Evolutionary conservation across 306 rosid genomes (phyloP), one percentile per base, ranked within the genome.

Genomic region (Medicago arabica): DNA sequence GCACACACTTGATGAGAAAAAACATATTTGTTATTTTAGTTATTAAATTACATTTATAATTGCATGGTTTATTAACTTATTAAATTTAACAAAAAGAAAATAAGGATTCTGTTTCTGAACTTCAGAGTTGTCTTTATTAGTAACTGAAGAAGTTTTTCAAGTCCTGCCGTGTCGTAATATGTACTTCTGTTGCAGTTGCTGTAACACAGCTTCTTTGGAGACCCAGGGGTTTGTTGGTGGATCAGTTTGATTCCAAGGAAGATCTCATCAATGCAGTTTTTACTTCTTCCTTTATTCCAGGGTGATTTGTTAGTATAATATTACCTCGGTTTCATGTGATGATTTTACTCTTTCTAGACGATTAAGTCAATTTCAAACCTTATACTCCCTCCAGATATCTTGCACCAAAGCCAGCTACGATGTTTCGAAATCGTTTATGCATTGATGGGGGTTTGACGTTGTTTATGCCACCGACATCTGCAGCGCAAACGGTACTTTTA

Each of bases 271-370:
- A 88, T 83, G 98, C 98, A 61, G 97, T 94, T 79, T 85, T 92
- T 69, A 94, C 98, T 80, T 94, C 98, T 69, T 94, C 98, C 84
- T 94, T 90, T 83, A 92, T 94, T 85, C 98, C 98, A 80, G 98
- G 98, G 98, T 94, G 87, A 87, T 77, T 87, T 71, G 79, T 85
- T 47, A 67, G 73, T 49, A 36, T 71, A 77, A 60, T 72, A 81
- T 74, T 72, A 23, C 73, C 18, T 59, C 67, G 51, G 51, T 68
- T 83, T 58, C 67, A 36, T 55, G 67, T 61, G 18, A 67, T 19
- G 68, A 63, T 82, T 71, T 57, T 55, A 31, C 54, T 49, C 40
- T 8, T 65, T 62, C 50, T 49, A 46, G n/a, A 16, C 31, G 47
- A 7, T 75, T 50, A 68, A 43, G 53, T 65, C 23, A 54, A 44